Base-by-base conservation (phyloP, 345 rosid genomes). In the Ceriops decandra region DNA sequence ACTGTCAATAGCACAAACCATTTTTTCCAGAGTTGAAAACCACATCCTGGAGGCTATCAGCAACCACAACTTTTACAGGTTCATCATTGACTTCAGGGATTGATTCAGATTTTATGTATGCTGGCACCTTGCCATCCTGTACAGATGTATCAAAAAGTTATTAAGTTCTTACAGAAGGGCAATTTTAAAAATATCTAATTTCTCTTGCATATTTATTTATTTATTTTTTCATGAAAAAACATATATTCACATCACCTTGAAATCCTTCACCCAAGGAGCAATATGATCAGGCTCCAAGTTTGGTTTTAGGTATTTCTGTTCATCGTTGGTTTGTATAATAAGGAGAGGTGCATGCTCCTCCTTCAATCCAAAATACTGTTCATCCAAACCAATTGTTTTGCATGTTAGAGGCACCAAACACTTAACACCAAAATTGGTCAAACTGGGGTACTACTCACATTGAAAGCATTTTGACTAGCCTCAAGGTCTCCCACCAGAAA, bases 401-500 rank as follows among this genome's bases (percentile, higher is more conserved):
- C 27, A 60, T 21, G 63, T 49, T 59, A 57, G 38, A 62, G 38
- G 24, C 3, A 56, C 5, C 10, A 42, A 67, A 5, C 28, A 47
- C 6, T 22, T 66, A 7, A 38, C 47, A 74, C 20, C 58, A 69
- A 28, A 59, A 47, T 26, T 64, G 38, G 27, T 69, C 46, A 66
- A 61, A 32, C 2, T 47, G 15, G 17, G 59, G 36, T 67, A 52
- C 60, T 46, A 73, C 82, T 20, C 57, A 95, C 99, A 93, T 91
- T 90, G 66, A 95, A 78, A 52, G 98, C 98, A 72, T 85, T 87
- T 84, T 90, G 84, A 86, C 96, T 82, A 54, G 82, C 86, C 66
- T 91, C 98, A n/a, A 85, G 49, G 71, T 95, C 98, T 78, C 98
- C 99, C 78, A 87, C 20, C 81, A 95, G 84, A 83, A 95, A 95